Conservation (phyloP, 768 basidiomycete species). For the Naganishia kalamii region DNA sequence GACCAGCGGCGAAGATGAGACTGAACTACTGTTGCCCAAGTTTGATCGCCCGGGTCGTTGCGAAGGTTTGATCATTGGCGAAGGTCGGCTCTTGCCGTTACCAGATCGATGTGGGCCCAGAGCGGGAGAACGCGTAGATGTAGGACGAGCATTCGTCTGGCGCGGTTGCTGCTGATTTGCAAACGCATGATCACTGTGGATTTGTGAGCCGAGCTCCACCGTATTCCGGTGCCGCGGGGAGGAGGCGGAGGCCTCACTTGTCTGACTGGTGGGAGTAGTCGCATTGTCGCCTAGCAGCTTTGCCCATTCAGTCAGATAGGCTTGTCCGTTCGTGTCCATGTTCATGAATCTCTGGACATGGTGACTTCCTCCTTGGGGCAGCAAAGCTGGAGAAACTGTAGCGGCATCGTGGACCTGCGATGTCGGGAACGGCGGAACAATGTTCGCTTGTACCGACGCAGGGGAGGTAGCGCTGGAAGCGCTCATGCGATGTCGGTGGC, state of each 20-base stretch:
- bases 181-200: slow-evolving; percentile 23
- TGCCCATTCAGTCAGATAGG: slow-evolving; percentile 17
- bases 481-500: background rate
- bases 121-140: slow-evolving; percentile 1
- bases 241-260: slow-evolving; percentile 18
- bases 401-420: slow-evolving; percentile 31
- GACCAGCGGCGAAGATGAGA: slow-evolving; percentile 30
- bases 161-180: background rate
- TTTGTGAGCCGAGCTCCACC: slow-evolving; percentile 18
- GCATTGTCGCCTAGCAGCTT: slow-evolving; percentile 15
- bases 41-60: slow-evolving; percentile 28
- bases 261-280: slow-evolving; percentile 15
- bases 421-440: background rate
- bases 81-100: slow-evolving; percentile 36
- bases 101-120: slow-evolving; percentile 27
- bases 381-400: slow-evolving; percentile 41
- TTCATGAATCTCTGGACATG: slow-evolving; percentile 11
- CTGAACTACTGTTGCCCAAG: slow-evolving; percentile 17
- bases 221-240: slow-evolving; percentile 8
- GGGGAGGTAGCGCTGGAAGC: slow-evolving; percentile 12
- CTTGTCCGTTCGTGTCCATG: slow-evolving; percentile 1
- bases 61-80: slow-evolving; percentile 45
- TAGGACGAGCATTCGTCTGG: background rate
- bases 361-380: slow-evolving; percentile 31
- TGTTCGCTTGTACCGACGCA: background rate